These are phyloP conservation scores for Rhizopogon hawkerae DNA, from an alignment of 1,284 basidiomycete genomes.

Conservation along the genomic window DNA sequence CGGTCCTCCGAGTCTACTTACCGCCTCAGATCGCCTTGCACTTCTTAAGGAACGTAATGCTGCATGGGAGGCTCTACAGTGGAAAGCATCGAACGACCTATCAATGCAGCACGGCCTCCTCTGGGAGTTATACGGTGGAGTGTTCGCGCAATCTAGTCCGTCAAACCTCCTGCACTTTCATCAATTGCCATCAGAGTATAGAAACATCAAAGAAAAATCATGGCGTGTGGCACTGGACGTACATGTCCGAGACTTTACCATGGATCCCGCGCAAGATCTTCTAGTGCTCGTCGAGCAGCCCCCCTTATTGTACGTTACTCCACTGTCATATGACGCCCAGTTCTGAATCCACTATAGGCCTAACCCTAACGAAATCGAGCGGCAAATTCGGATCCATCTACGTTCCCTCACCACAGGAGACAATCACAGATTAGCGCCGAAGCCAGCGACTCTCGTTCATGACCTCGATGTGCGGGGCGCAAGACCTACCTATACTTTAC, in stretches of 20 bases:
- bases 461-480: conserved; percentile 16
- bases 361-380: not conserved
- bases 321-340: not conserved
- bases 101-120: conserved; percentile 33
- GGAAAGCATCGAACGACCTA: conserved; percentile 30
- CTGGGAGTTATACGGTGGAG: conserved; percentile 56
- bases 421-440: conserved; percentile 35
- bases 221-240: conserved; percentile 40
- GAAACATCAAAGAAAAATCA: conserved; percentile 36
- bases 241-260: conserved; percentile 46
- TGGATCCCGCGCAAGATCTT: conserved; percentile 57
- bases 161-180: conserved; percentile 32
- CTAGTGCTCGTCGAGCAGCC: conserved; percentile 42
- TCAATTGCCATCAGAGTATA: conserved; percentile 41
- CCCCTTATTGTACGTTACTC: conserved; percentile 20
- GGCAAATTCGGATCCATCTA: conserved; percentile 31
- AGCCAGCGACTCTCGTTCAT: conserved; percentile 29
- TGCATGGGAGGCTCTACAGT: conserved; percentile 41
- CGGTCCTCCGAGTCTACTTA: conserved; percentile 27
- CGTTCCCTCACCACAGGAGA: conserved; percentile 40
- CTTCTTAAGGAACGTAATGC: conserved; percentile 35
- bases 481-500: conserved; percentile 35
- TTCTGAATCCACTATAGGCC: not conserved
- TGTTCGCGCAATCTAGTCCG: conserved; percentile 40
- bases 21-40: conserved; percentile 31